phyloP scores from a whole-genome alignment of 176 grass and related monocot genomes.

The Eleusine coracana region DNA sequence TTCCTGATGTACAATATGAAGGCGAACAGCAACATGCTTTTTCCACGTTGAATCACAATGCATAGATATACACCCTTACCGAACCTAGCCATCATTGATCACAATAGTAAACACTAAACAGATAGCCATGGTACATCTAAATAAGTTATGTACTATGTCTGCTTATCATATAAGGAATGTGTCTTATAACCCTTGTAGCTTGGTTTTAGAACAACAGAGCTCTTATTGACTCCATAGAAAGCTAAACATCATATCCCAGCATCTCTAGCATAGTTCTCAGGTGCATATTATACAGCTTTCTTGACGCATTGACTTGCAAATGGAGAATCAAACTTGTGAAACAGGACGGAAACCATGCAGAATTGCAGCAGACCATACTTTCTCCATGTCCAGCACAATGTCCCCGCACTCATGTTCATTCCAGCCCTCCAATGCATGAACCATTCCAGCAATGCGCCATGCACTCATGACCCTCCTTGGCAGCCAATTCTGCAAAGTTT shows the following conservation, averaged over 20 bases:
- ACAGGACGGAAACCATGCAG: slow-evolving; percentile 69
- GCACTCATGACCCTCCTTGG: slow-evolving; percentile 95
- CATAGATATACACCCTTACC: neutral
- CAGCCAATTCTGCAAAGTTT: slow-evolving; percentile 77
- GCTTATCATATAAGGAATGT: neutral
- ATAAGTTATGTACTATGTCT: neutral
- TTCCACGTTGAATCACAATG: slow-evolving; percentile 1
- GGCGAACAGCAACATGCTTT: neutral
- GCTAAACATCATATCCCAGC: neutral
- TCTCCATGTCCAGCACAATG: slow-evolving; percentile 64
- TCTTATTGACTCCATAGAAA: neutral
- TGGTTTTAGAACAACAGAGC: neutral
- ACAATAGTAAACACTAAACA: slow-evolving; percentile 12
- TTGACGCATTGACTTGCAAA: slow-evolving; percentile 26
- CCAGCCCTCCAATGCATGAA: slow-evolving; percentile 79
- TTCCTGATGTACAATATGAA: neutral
- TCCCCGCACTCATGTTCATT: slow-evolving; percentile 70
- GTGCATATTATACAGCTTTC: neutral
- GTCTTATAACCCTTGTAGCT: neutral
- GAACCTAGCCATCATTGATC: neutral
- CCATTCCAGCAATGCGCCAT: slow-evolving; percentile 72
- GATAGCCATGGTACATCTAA: neutral
- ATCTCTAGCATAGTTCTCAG: slow-evolving; percentile 13
- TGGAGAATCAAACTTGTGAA: slow-evolving; percentile 34
- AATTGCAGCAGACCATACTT: slow-evolving; percentile 67